Conservation (phyloP, 805 yeast genomes). For the Ogataea ganodermae region DNA sequence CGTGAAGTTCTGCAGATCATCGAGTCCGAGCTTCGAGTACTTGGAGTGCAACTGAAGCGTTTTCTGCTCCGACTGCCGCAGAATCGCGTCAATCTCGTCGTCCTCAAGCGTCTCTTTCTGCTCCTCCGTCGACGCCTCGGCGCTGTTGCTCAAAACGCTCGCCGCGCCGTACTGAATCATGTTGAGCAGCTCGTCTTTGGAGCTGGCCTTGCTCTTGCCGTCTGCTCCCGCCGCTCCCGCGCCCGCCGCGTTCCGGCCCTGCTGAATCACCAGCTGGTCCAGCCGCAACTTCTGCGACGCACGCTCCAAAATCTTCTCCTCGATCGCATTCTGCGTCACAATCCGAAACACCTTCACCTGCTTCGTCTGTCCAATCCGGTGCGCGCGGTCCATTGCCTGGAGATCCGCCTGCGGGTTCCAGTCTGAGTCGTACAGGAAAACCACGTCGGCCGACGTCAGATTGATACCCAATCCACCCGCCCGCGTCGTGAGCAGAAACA, state of each 20-base stretch:
- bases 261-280: slow-evolving; percentile 83
- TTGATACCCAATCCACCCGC: slow-evolving; percentile 92
- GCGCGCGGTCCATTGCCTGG: slow-evolving; percentile 90
- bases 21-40: slow-evolving; percentile 68
- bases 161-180: slow-evolving; percentile 87
- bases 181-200: slow-evolving; percentile 71
- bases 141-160: slow-evolving; percentile 49
- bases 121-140: slow-evolving; percentile 25
- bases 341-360: slow-evolving; percentile 80
- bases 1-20: slow-evolving; percentile 75
- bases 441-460: slow-evolving; percentile 78
- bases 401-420: slow-evolving; percentile 91
- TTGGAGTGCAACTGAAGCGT: slow-evolving; percentile 62
- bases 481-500: slow-evolving; percentile 78
- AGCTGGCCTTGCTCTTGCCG: slow-evolving; percentile 41
- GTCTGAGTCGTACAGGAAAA: slow-evolving; percentile 74
- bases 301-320: slow-evolving; percentile 78
- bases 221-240: slow-evolving; percentile 9
- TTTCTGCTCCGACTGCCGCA: slow-evolving; percentile 61
- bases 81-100: slow-evolving; percentile 64
- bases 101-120: slow-evolving; percentile 41
- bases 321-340: slow-evolving; percentile 80
- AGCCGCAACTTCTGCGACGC: slow-evolving; percentile 78
- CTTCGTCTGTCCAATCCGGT: slow-evolving; percentile 83
- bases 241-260: slow-evolving; percentile 43